Evolutionary conservation across 2,329 filamentous ascomycete species (phyloP), one percentile per base, ranked within the genome.

Genomic region (Diaporthe nobilis): DNA sequence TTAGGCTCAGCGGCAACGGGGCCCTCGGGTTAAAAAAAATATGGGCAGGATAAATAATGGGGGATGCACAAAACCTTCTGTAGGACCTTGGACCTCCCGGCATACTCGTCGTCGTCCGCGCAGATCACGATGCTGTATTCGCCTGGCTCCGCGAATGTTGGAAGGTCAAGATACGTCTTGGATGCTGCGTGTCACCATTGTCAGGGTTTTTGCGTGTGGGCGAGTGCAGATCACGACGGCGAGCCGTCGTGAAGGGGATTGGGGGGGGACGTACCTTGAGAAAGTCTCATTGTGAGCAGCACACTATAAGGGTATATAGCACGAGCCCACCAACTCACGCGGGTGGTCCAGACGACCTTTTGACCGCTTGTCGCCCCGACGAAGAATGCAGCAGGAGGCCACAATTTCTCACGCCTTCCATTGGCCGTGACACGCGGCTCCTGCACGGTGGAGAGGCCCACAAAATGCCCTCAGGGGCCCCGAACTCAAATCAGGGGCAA

Each of bases 91-190:
- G 55, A 57, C 51, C 76, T 75, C 37, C 76, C 76, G 57, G 76
- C 76, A 70, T 77, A 77, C 39, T 77, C 76, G 49, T 77, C 76
- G 71, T 77, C 76, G 55, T 77, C 76, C 20, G 73, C 73, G 71
- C 73, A 77, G 55, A 77, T 67, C 47, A 75, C 76, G 47, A 77
- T 74, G 65, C 73, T 75, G 49, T 77, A 77, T 47, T 77, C 76
- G 61, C 61, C 73, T 67, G 76, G 76, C 55, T 77, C 76, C 70
- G 55, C 71, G 42, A 77, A 74, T 60, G 76, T 75, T 28, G 76
- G 76, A 44, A 77, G 76, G 61, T 77, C 76, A 60, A 77, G 65
- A 61, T 77, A 77, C 55, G 76, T 77, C 61, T 77, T 77, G 76
- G 63, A 75, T 53, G 60, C 76, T 77, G 58, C 53, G 63, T 12